A percentile compares a stretch with the other conserved stretches of the same genome.
Conservation (phyloP, 768 basidiomycete genomes). For the Megacollybia marginata region DNA sequence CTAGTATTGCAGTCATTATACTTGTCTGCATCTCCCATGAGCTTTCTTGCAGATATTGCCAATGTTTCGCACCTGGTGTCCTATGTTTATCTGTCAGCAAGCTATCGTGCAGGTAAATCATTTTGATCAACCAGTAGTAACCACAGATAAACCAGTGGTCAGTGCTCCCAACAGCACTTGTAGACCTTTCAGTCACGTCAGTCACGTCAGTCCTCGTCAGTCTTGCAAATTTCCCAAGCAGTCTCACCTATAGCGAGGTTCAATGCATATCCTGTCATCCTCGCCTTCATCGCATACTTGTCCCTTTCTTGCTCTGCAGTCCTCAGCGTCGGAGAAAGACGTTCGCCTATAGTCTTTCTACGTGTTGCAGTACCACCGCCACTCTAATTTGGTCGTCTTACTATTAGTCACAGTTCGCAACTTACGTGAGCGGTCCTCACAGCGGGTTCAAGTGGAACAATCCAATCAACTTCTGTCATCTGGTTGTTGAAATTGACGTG, state of each 20-base stretch:
- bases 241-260: constrained; percentile 43
- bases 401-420: too few relatives aligned
- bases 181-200: constrained; percentile 21
- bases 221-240: too few relatives aligned
- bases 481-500: too few relatives aligned
- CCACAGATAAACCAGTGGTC: constrained; percentile 57
- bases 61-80: too few relatives aligned
- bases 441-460: too few relatives aligned
- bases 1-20: constrained; percentile 20
- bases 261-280: constrained; percentile 26
- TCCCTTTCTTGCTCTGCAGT: constrained; percentile 37
- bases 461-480: too few relatives aligned
- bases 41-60: constrained; percentile 26
- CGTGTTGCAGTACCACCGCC: not conserved
- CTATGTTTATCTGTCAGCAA: too few relatives aligned
- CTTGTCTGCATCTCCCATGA: constrained; percentile 24
- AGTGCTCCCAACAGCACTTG: constrained; percentile 62
- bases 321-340: constrained; percentile 46
- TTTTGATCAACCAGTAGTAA: constrained; percentile 23
- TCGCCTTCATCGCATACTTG: constrained; percentile 40
- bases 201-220: not conserved
- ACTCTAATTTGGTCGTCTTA: too few relatives aligned
- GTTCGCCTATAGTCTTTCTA: constrained; percentile 34
- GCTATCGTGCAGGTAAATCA: too few relatives aligned
- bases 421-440: too few relatives aligned